phyloP scores from a whole-genome alignment of 805 yeast genomes.

The Torulaspora delbrueckii region DNA sequence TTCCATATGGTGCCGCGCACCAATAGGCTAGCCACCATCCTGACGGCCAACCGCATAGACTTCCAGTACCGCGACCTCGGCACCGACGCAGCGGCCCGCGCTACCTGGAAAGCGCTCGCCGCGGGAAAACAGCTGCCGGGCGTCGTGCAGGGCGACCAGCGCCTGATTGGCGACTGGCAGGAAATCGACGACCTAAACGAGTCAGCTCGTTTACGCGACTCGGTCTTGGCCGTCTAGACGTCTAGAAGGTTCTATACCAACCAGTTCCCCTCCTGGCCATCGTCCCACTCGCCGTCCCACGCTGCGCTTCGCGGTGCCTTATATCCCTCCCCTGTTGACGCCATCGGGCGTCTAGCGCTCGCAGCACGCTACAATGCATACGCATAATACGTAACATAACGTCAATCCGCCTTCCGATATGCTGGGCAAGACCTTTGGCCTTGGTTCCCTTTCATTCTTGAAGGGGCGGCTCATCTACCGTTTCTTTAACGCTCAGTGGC shows the following conservation, averaged over 20 bases:
- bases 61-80: slow-evolving; percentile 75
- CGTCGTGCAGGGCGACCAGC: slow-evolving; percentile 75
- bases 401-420: too few relatives aligned
- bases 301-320: neutral
- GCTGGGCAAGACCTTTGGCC: too few relatives aligned
- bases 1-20: slow-evolving; percentile 75
- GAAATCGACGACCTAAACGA: slow-evolving; percentile 86
- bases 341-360: too few relatives aligned
- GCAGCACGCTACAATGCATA: too few relatives aligned
- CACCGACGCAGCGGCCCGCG: slow-evolving; percentile 80
- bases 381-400: too few relatives aligned
- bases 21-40: slow-evolving; percentile 65
- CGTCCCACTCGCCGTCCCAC: too few relatives aligned
- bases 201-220: slow-evolving; percentile 57
- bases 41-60: slow-evolving; percentile 65
- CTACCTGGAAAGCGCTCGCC: slow-evolving; percentile 70
- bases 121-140: slow-evolving; percentile 78
- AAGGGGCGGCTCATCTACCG: too few relatives aligned
- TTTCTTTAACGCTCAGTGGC: too few relatives aligned
- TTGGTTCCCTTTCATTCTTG: too few relatives aligned
- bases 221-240: slow-evolving; percentile 45
- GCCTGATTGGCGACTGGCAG: slow-evolving; percentile 77
- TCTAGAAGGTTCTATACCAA: slow-evolving; percentile 43
- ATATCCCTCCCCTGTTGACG: neutral
- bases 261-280: neutral